Conservation (phyloP, 176 grass and related monocot species). For the Tillandsia fasciculata region DNA sequence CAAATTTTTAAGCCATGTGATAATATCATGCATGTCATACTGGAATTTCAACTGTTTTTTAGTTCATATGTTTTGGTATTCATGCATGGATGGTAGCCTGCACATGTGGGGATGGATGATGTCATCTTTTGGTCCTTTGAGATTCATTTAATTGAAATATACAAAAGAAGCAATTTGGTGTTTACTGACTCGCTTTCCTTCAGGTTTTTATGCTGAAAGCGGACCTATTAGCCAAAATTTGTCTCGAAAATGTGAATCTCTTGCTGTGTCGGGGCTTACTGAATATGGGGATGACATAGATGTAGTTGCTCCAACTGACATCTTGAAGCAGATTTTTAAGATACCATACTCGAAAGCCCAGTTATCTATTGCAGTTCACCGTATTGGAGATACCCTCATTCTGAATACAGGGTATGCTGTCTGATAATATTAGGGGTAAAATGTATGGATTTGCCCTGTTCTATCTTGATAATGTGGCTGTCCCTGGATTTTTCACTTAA, state of each 20-base stretch:
- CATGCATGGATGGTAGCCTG: too few species aligned
- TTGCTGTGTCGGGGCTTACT: constrained; percentile 79
- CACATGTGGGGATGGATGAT: too few species aligned
- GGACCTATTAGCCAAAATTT: constrained; percentile 76
- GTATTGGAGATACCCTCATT: constrained; percentile 88
- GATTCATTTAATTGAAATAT: constrained; percentile 7
- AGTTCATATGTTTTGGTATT: too few species aligned
- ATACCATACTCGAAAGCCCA: constrained; percentile 92
- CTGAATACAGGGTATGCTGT: constrained; percentile 80
- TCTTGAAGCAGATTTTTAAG: constrained; percentile 98
- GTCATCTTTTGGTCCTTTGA: not conserved
- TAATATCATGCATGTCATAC: not conserved
- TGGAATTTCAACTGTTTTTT: not conserved
- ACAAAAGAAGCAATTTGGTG: constrained; percentile 18
- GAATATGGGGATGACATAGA: constrained; percentile 91
- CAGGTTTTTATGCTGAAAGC: constrained; percentile 57
- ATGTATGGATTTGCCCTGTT: too few species aligned
- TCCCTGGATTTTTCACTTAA: too few species aligned
- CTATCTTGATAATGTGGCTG: too few species aligned
- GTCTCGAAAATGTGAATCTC: constrained; percentile 82
- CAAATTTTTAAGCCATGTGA: not conserved
- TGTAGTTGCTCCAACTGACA: constrained; percentile 84
- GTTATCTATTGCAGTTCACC: constrained; percentile 86
- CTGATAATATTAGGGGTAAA: not conserved
- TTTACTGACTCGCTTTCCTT: constrained; percentile 16